phyloP scores from a whole-genome alignment of 176 grass and related monocot species.

The Oryza nivara region DNA sequence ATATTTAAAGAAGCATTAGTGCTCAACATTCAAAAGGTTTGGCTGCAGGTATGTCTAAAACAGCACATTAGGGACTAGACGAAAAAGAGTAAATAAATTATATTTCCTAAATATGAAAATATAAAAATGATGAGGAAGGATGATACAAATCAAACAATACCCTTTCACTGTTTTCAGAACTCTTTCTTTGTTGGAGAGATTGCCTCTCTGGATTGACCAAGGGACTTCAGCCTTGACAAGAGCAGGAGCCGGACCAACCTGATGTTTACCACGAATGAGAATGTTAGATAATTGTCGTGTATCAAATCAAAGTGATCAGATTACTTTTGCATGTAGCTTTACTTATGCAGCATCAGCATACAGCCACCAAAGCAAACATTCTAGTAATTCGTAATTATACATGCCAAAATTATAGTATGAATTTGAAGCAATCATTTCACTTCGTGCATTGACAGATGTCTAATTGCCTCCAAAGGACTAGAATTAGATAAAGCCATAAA shows the following conservation, averaged over 20 bases:
- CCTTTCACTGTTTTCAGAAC: constrained; percentile 87
- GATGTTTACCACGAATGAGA: constrained; percentile 39
- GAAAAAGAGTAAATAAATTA: neutral
- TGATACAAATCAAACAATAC: constrained; percentile 50
- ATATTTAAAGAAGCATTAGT: neutral
- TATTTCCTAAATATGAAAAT: neutral
- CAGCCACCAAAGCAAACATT: neutral
- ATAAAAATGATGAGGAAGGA: neutral
- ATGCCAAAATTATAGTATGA: neutral
- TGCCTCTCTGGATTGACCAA: constrained; percentile 68
- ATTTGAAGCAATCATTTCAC: constrained; percentile 5
- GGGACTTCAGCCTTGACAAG: constrained; percentile 86
- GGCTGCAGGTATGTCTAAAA: neutral
- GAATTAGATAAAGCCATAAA: neutral
- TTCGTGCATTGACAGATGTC: neutral
- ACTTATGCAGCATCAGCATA: neutral
- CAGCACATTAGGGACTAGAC: neutral
- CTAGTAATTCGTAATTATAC: neutral
- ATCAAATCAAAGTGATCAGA: constrained; percentile 23
- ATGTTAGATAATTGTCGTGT: constrained; percentile 5
- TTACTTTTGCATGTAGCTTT: neutral
- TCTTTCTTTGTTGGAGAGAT: constrained; percentile 63
- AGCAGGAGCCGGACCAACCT: constrained; percentile 41
- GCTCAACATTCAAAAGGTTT: neutral
- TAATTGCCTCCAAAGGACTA: neutral